Conservation (phyloP, 352 stramenopile species). For the Peronosclerospora sorghi region DNA sequence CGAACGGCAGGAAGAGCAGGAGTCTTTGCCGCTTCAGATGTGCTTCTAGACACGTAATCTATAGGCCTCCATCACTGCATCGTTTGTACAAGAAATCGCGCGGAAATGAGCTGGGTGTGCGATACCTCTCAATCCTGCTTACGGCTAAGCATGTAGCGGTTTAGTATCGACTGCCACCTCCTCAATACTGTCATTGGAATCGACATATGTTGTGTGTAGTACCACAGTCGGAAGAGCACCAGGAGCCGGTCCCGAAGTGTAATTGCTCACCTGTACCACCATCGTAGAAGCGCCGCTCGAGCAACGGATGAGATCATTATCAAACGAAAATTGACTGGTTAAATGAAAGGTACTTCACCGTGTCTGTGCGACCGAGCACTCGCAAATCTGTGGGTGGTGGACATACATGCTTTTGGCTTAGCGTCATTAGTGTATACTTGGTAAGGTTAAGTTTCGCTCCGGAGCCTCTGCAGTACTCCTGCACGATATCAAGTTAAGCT, state of each 20-base stretch:
- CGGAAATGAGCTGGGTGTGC: not conserved
- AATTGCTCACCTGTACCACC: not conserved
- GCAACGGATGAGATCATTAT: not conserved
- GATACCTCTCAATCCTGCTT: not conserved
- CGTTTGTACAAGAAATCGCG: not conserved
- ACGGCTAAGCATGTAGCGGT: not conserved
- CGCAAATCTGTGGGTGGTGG: not conserved
- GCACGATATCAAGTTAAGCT: not conserved
- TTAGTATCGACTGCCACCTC: not conserved
- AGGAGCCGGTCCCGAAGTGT: conserved; percentile 1
- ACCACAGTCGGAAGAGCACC: not conserved
- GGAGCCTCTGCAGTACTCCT: not conserved
- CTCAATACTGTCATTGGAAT: not conserved
- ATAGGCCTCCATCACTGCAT: not conserved
- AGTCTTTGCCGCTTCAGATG: not conserved
- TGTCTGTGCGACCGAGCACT: not conserved
- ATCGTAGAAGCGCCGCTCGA: not conserved
- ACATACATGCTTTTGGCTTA: not conserved
- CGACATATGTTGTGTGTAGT: not conserved
- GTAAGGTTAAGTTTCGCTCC: conserved; percentile 1
- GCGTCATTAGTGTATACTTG: not conserved
- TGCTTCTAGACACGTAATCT: not conserved
- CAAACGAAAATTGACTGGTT: not conserved
- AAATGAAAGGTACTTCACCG: not conserved
- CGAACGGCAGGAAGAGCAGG: not conserved